Base-by-base conservation (phyloP, 179 eudicot species). In the Gypsophila paniculata region DNA sequence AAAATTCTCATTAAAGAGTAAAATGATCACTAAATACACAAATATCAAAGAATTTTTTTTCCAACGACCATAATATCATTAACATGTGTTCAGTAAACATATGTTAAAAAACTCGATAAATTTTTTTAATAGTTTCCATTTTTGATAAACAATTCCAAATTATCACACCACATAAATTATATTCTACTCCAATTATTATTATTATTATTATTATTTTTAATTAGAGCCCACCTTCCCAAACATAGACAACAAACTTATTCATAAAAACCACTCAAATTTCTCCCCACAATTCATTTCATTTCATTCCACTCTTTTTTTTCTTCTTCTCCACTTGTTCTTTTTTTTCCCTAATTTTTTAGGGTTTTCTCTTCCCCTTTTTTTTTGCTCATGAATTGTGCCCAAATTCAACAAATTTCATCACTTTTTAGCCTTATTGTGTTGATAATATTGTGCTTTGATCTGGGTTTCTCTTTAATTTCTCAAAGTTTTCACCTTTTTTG, bases 271-370 rank as follows among this genome's bases (percentile, higher is more conserved):
- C 46, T 42, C 70, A 48, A 26, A 46, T 67, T 48, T 18, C 49
- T n/a, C 58, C 1, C 6, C 58, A n/a, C 66, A 19, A 11, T 25
- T 64, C 57, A 68, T 52, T 25, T 48, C 36, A 6, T 23, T 65
- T 21, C 55, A 4, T 5, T 51, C 59, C 6, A 51, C 22, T 53
- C 3, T 6, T 19, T n/a, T 26, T 29, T 51, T 26, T n/a, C 21
- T 23, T 17, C 34, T 26, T 65, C 23, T 60, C 2, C 46, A 42
- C 18, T 5, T 1, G 32, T 36, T 23, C 59, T 49, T 79, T 88
- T 85, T 86, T 85, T 80, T 73, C 86, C 90, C 72, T 76, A 78
- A 69, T 67, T 74, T 63, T 69, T 71, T 85, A 81, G 88, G 95
- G 90, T 87, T 84, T 75, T 69, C 9, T 44, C 69, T 38, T 63